These are phyloP conservation scores for Kwoniella sp. DNA, from an alignment of 768 basidiomycete genomes.

Conservation along the genomic window DNA sequence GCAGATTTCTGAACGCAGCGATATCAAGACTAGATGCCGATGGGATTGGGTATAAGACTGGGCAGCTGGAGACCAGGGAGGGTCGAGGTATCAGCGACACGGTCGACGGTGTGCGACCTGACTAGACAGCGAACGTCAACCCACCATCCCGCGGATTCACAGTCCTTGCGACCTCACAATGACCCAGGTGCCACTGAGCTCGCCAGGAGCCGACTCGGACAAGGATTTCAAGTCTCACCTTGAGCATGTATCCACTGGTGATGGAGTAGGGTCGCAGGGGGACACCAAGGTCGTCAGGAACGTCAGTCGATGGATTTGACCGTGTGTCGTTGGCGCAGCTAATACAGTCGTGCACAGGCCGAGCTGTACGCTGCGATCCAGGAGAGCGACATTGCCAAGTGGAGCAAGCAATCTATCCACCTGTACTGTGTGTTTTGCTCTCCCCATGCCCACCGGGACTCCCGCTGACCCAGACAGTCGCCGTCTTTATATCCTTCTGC, in stretches of 20 bases:
- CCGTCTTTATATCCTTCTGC: constrained; percentile 23
- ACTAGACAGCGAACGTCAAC: too few relatives aligned
- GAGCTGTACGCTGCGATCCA: constrained; percentile 19
- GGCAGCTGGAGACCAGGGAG: too few relatives aligned
- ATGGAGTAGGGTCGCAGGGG: too few relatives aligned
- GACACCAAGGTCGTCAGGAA: constrained; percentile 11
- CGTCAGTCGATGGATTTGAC: constrained; percentile 1
- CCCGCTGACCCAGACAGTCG: constrained; percentile 6
- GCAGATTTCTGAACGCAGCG: too few relatives aligned
- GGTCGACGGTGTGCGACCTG: too few relatives aligned
- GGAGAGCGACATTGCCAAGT: constrained; percentile 15
- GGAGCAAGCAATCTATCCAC: constrained; percentile 16
- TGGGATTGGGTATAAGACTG: too few relatives aligned
- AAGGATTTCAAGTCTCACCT: constrained; percentile 11
- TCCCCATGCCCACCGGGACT: neutral
- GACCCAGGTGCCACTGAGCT: too few relatives aligned
- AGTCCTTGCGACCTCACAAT: too few relatives aligned
- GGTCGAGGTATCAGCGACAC: too few relatives aligned
- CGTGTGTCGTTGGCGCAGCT: neutral
- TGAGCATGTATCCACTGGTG: constrained; percentile 1
- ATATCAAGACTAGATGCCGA: too few relatives aligned
- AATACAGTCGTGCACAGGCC: constrained; percentile 4
- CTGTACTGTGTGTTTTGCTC: constrained; percentile 12
- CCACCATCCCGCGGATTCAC: too few relatives aligned
- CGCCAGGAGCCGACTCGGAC: constrained; percentile 1